Base-by-base conservation (phyloP, 192 early-diverging fungal species). In the Spizellomyces punctatus region DNA sequence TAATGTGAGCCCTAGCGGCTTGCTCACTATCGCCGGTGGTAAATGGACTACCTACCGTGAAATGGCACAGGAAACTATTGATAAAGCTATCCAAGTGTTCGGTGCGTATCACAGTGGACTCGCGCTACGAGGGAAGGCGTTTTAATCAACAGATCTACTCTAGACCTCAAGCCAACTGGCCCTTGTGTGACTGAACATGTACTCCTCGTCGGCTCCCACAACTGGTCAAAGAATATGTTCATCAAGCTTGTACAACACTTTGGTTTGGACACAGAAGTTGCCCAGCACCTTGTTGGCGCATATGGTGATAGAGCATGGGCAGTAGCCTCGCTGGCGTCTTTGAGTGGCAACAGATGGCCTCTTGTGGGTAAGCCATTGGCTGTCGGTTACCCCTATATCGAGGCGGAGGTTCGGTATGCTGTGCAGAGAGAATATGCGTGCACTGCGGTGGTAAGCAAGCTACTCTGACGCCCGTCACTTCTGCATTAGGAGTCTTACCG, bases 21-120 rank as follows among this genome's bases (percentile, higher is more conserved):
- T 98, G 64, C 79, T 98, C 67, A 97, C 96, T 5, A 95, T 98
- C 80, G 94, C 96, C 44, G 96, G 96, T 71, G 96, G 96, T 66
- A 98, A 98, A 76, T 98, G 96, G 96, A 98, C 96, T 4, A 98
- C 96, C 0, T 98, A 96, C 83, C 90, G 96, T 66, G 89, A 91
- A 66, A 98, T 98, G 96, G 95, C 96, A 46, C 85, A 92, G 69
- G 96, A 98, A 73, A 96, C 95, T 0, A 85, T 98, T 66, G 95
- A 98, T 79, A 77, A 79, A 67, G 96, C 96, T 5, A 86, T 96
- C 67, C 74, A 91, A 66, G 83, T 85, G 50, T 94, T 92, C 73
- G 80, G 75, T 61, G 70, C 21, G 61, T 42, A 10, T 10, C 36
- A 14, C 58, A 12, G 16, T 70, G 1, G 44, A 44, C 3, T 70